Evolutionary conservation across 2,329 filamentous ascomycete species (phyloP).

Genomic region (Rhynchosporium graminicola): DNA sequence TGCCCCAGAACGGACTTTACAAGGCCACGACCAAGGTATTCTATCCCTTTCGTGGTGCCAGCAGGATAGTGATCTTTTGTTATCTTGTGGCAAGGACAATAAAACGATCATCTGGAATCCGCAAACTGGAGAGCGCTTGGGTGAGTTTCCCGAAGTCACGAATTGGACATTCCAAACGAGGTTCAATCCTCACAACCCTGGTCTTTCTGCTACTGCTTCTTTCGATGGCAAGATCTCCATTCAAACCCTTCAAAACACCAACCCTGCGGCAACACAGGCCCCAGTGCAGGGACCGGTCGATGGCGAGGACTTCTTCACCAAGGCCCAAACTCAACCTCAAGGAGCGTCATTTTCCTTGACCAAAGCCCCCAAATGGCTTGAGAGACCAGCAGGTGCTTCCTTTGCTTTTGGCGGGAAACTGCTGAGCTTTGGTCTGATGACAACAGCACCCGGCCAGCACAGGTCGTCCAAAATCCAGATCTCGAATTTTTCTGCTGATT

Average conservation of each 20-base stretch:
- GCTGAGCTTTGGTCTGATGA: constrained; percentile 67
- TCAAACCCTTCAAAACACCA: constrained; percentile 93
- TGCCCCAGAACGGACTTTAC: constrained; percentile 83
- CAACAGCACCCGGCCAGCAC: constrained; percentile 62
- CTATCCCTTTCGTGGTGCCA: constrained; percentile 93
- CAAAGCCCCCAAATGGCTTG: constrained; percentile 87
- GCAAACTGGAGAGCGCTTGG: constrained; percentile 81
- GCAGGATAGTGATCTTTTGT: constrained; percentile 83
- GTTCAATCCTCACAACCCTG: constrained; percentile 92
- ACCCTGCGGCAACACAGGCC: constrained; percentile 69
- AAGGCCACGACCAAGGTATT: constrained; percentile 92
- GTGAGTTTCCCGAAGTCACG: constrained; percentile 95
- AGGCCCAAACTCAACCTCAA: constrained; percentile 88
- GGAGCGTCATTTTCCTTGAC: constrained; percentile 83
- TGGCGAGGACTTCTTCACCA: constrained; percentile 94
- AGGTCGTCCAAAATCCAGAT: constrained; percentile 77
- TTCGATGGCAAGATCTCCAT: constrained; percentile 96
- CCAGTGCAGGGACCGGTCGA: constrained; percentile 71
- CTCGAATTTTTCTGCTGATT: constrained; percentile 85
- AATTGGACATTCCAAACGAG: constrained; percentile 98
- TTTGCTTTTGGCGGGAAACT: constrained; percentile 97
- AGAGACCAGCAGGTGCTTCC: constrained; percentile 79
- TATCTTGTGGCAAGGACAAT: constrained; percentile 97
- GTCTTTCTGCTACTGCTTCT: constrained; percentile 88
- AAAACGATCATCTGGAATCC: constrained; percentile 96